Conservation (phyloP, 2,329 filamentous ascomycete genomes). For the Ascochyta fabae region DNA sequence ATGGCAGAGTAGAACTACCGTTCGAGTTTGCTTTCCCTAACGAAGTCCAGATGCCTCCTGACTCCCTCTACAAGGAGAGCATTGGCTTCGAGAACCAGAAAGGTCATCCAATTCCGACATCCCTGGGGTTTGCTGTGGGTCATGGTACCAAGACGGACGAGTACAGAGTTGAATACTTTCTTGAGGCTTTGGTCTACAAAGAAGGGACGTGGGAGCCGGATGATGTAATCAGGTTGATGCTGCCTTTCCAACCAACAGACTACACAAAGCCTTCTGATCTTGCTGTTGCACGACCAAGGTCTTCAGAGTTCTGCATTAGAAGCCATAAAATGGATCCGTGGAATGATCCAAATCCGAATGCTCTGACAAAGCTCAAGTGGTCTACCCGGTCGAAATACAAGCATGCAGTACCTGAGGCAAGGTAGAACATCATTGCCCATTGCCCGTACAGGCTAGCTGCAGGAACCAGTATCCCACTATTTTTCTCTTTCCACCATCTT, state of each 20-base stretch:
- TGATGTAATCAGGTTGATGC: neutral
- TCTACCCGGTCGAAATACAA: neutral
- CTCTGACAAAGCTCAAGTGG: constrained; percentile 6
- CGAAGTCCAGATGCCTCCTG: neutral
- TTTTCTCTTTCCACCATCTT: neutral
- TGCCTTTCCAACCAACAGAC: neutral
- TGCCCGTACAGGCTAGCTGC: neutral
- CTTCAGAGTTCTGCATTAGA: neutral
- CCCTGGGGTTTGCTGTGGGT: neutral
- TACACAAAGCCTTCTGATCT: neutral
- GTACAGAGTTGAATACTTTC: neutral
- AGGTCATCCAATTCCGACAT: neutral
- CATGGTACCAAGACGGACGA: neutral
- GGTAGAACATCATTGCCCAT: neutral
- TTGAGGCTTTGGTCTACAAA: neutral
- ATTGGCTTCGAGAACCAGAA: constrained; percentile 3
- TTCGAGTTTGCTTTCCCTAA: neutral
- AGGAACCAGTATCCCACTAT: neutral
- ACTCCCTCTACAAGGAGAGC: neutral
- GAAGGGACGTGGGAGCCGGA: neutral
- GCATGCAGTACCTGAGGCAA: neutral
- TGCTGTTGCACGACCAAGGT: neutral
- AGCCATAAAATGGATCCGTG: neutral
- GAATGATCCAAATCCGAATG: neutral
- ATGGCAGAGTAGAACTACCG: neutral